Percentiles rank a stretch among this genome's conserved stretches.
Conservation (phyloP, 2,329 filamentous ascomycete genomes). For the Epichloe amarillans region DNA sequence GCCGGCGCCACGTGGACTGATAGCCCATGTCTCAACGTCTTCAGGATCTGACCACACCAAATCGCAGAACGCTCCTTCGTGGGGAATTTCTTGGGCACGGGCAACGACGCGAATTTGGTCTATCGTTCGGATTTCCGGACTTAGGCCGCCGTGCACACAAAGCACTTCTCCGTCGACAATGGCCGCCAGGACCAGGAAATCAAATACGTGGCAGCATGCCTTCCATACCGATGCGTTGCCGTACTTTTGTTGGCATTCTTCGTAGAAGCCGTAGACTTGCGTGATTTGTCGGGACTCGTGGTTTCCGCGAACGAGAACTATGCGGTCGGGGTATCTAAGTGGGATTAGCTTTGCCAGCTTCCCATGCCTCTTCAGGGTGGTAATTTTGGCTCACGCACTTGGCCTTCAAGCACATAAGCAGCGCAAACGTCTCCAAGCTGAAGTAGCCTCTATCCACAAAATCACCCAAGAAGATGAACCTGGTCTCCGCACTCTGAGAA, state of each 20-base stretch:
- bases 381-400: constrained; percentile 29
- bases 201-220: constrained; percentile 98
- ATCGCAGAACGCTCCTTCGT: constrained; percentile 97
- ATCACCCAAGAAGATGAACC: constrained; percentile 60
- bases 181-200: constrained; percentile 89
- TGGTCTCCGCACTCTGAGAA: constrained; percentile 38
- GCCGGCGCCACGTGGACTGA: constrained; percentile 88
- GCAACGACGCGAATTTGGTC: constrained; percentile 99
- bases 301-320: constrained; percentile 93
- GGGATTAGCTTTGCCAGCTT: not conserved
- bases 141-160: constrained; percentile 87
- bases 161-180: constrained; percentile 98
- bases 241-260: constrained; percentile 95
- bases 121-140: constrained; percentile 87
- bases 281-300: constrained; percentile 97
- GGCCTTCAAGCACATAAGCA: constrained; percentile 87
- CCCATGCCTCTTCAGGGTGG: not conserved
- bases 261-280: constrained; percentile 98
- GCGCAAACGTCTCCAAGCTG: constrained; percentile 92
- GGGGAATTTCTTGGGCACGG: constrained; percentile 91
- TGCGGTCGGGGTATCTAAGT: constrained; percentile 76
- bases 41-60: constrained; percentile 97
- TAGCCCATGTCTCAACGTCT: constrained; percentile 89
- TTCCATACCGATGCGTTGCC: constrained; percentile 99
- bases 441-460: constrained; percentile 98